Percentiles rank a stretch among this genome's conserved stretches.
These are phyloP conservation scores for Prosopis cineraria DNA, from an alignment of 306 rosid genomes.

Conservation along the genomic window DNA sequence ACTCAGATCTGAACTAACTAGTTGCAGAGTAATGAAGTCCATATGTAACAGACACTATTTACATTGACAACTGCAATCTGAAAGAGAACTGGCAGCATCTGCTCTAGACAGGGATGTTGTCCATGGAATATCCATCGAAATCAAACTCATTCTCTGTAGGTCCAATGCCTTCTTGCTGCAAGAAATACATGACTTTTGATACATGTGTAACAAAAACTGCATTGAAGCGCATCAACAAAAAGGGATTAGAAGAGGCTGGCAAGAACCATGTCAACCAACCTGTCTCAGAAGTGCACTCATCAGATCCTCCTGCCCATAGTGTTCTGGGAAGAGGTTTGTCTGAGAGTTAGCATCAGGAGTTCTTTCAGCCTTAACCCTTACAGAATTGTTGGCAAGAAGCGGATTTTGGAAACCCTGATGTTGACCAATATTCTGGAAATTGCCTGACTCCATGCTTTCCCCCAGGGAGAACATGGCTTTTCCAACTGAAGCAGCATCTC, in stretches of 20 bases:
- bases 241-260: neutral
- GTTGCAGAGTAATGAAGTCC: slow-evolving; percentile 51
- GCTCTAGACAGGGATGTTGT: slow-evolving; percentile 79
- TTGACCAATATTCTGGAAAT: slow-evolving; percentile 56
- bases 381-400: slow-evolving; percentile 49
- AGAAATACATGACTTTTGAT: slow-evolving; percentile 30
- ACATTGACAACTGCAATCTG: slow-evolving; percentile 61
- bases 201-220: neutral
- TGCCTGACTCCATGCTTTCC: slow-evolving; percentile 49
- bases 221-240: slow-evolving; percentile 6
- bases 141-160: slow-evolving; percentile 74
- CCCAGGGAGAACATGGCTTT: slow-evolving; percentile 58
- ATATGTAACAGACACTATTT: slow-evolving; percentile 60
- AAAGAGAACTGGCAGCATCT: slow-evolving; percentile 29
- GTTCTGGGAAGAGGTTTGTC: slow-evolving; percentile 59
- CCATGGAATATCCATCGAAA: slow-evolving; percentile 84
- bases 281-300: slow-evolving; percentile 93
- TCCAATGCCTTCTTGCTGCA: slow-evolving; percentile 82
- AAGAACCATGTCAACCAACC: slow-evolving; percentile 48
- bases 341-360: slow-evolving; percentile 58
- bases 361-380: slow-evolving; percentile 72
- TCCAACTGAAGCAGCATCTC: slow-evolving; percentile 48
- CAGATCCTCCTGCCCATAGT: slow-evolving; percentile 88
- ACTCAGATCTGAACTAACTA: slow-evolving; percentile 36
- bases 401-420: slow-evolving; percentile 42